Percentiles rank a stretch among this genome's conserved stretches.
Conservation (phyloP, 257 asterid species). For the Jasminum sambac region DNA sequence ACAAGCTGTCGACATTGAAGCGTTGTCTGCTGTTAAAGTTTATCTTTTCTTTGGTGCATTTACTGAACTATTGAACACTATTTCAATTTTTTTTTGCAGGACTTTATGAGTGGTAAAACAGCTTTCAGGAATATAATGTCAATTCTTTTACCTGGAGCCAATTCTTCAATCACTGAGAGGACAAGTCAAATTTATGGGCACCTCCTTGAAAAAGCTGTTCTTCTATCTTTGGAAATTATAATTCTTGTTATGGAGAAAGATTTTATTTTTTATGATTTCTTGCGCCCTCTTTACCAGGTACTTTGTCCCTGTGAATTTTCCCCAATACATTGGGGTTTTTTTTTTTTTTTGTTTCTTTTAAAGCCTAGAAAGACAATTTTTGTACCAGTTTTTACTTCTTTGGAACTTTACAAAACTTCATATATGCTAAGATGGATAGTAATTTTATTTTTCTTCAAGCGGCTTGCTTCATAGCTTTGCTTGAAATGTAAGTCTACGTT, state of each 20-base stretch:
- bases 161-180: slow-evolving; percentile 58
- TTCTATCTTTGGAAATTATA: slow-evolving; percentile 77
- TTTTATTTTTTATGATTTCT: slow-evolving; percentile 63
- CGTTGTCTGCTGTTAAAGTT: slow-evolving; percentile 9
- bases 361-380: slow-evolving; percentile 13
- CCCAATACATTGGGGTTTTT: slow-evolving; percentile 18
- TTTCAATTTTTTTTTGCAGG: slow-evolving; percentile 54
- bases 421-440: background rate
- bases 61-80: slow-evolving; percentile 4
- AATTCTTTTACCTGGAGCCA: slow-evolving; percentile 79
- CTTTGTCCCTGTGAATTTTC: slow-evolving; percentile 5
- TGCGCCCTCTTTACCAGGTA: slow-evolving; percentile 96
- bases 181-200: slow-evolving; percentile 78
- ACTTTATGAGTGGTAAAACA: slow-evolving; percentile 91
- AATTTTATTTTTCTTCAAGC: background rate
- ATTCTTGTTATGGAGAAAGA: slow-evolving; percentile 87
- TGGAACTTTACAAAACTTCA: background rate
- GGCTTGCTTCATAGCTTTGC: background rate
- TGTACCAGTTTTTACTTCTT: background rate
- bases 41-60: slow-evolving; percentile 3
- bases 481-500: background rate
- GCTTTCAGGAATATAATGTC: slow-evolving; percentile 81
- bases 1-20: slow-evolving; percentile 10
- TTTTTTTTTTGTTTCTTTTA: slow-evolving; percentile 7
- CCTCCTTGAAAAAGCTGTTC: slow-evolving; percentile 77